phyloP scores from a whole-genome alignment of 2,329 filamentous ascomycete genomes.

The Aureobasidium sp. region DNA sequence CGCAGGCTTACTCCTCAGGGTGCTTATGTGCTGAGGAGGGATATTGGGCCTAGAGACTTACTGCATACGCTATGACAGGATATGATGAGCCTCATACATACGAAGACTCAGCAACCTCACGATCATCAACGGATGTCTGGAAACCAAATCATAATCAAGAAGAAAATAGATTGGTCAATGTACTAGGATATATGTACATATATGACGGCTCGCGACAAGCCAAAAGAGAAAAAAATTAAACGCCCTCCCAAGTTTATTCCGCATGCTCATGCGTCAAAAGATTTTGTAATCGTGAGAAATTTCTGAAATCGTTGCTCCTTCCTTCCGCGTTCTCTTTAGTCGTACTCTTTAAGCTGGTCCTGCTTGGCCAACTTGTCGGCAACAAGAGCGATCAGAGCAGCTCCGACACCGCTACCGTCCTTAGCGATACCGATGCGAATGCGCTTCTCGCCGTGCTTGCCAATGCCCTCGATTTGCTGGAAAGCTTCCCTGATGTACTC shows the following conservation, averaged over 20 bases:
- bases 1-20: slow-evolving; percentile 47
- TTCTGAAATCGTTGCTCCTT: not conserved
- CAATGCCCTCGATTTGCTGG: slow-evolving; percentile 67
- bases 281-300: slow-evolving; percentile 4
- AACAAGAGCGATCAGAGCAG: slow-evolving; percentile 86
- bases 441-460: slow-evolving; percentile 67
- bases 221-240: not conserved
- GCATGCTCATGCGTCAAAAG: slow-evolving; percentile 2
- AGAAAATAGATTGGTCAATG: not conserved
- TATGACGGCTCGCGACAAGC: not conserved
- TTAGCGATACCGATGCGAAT: slow-evolving; percentile 94
- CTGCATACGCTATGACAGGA: not conserved
- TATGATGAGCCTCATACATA: not conserved
- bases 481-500: slow-evolving; percentile 80
- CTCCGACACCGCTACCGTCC: slow-evolving; percentile 92
- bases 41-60: slow-evolving; percentile 21
- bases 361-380: slow-evolving; percentile 51
- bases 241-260: slow-evolving; percentile 2
- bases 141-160: not conserved
- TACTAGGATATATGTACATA: slow-evolving; percentile 4
- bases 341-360: slow-evolving; percentile 3
- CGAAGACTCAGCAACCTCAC: not conserved
- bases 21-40: slow-evolving; percentile 44
- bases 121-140: not conserved
- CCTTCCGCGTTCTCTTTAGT: not conserved